These are phyloP conservation scores for Fusarium burgessii DNA, from an alignment of 2,329 filamentous ascomycete genomes.

Conservation along the genomic window DNA sequence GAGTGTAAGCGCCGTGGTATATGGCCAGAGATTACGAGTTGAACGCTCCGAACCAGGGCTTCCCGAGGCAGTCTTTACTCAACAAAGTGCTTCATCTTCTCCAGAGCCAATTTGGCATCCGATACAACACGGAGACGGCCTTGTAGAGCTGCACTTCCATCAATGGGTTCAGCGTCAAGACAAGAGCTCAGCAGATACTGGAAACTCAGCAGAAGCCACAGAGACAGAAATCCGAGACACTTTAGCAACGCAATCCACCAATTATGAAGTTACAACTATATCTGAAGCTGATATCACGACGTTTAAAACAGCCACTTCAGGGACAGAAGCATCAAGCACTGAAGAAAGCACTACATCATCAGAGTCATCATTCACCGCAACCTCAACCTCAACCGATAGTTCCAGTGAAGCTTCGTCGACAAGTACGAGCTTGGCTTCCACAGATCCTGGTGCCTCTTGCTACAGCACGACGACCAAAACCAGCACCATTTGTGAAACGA, in stretches of 20 bases:
- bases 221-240: neutral
- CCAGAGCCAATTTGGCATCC: accelerated
- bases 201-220: neutral
- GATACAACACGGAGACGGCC: accelerated
- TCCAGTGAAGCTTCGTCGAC: neutral
- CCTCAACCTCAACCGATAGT: neutral
- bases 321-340: neutral
- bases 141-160: neutral
- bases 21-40: neutral
- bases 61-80: neutral
- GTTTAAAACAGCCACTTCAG: accelerated
- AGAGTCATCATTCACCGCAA: neutral
- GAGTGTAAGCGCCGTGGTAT: accelerated
- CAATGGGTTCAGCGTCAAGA: neutral
- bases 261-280: neutral
- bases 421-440: neutral
- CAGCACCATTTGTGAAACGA: neutral
- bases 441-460: neutral
- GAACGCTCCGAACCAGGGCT: neutral
- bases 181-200: neutral
- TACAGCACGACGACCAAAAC: neutral
- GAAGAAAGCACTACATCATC: neutral
- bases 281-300: neutral
- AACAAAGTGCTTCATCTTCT: neutral
- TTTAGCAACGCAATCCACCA: neutral